Percentiles rank a stretch among this genome's conserved stretches.
Conservation (phyloP, 2,329 filamentous ascomycete genomes). For the Macrophomina pseudophaseolina region DNA sequence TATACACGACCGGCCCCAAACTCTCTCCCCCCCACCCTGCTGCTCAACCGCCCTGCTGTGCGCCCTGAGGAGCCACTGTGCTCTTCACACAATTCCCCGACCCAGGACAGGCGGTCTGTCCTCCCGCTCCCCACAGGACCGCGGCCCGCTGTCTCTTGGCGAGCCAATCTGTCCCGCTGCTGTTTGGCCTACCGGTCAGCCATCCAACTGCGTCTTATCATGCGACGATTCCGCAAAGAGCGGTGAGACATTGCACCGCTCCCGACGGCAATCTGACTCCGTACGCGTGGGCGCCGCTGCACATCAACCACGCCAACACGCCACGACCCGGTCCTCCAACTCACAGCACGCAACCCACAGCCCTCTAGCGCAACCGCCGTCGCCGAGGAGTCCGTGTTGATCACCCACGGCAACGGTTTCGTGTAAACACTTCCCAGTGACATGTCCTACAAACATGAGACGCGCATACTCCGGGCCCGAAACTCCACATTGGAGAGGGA, state of each 20-base stretch:
- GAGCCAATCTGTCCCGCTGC: slow-evolving; percentile 10
- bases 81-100: slow-evolving; percentile 21
- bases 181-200: slow-evolving; percentile 14
- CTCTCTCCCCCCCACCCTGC: neutral
- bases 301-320: neutral
- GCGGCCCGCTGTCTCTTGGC: slow-evolving; percentile 14
- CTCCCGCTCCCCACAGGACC: neutral
- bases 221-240: slow-evolving; percentile 14
- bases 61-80: neutral
- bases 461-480: neutral
- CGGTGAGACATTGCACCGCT: slow-evolving; percentile 8
- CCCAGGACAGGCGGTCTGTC: slow-evolving; percentile 15
- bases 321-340: neutral
- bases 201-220: neutral
- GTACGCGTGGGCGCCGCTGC: slow-evolving; percentile 6
- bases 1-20: neutral
- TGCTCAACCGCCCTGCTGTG: neutral
- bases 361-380: neutral
- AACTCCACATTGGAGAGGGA: neutral
- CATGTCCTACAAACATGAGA: neutral
- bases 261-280: neutral
- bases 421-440: neutral
- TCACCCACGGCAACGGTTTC: neutral
- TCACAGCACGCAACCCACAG: neutral
- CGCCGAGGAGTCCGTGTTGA: neutral